Percentiles rank a stretch among this genome's conserved stretches.
These are phyloP conservation scores for Naematelia aurantialba DNA, from an alignment of 768 basidiomycete species.

Conservation along the genomic window DNA sequence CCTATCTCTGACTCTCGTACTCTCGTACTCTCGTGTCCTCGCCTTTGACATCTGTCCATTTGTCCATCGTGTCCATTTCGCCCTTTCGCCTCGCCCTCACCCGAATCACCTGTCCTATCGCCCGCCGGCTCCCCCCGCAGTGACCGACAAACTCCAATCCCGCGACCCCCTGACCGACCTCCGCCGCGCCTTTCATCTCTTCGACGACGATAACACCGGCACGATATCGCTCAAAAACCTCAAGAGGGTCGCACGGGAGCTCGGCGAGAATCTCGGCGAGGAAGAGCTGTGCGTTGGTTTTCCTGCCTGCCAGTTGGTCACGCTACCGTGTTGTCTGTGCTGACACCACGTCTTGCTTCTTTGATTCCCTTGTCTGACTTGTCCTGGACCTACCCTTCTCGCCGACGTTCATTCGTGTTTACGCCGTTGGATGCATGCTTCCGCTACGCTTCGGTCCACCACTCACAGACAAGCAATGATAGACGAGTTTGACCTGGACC, in stretches of 20 bases:
- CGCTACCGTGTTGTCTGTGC: not conserved
- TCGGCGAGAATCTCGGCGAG: conserved; percentile 90
- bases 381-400: too few relatives aligned
- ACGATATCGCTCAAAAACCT: conserved; percentile 89
- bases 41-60: not conserved
- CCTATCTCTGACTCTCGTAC: not conserved
- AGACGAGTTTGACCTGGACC: conserved; percentile 98
- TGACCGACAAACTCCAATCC: conserved; percentile 88
- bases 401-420: too few relatives aligned
- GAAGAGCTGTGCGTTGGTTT: conserved; percentile 78
- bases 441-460: not conserved
- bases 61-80: not conserved
- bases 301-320: not conserved
- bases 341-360: too few relatives aligned
- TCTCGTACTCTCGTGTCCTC: not conserved
- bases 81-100: too few relatives aligned
- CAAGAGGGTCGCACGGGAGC: conserved; percentile 89
- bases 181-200: conserved; percentile 88
- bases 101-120: not conserved
- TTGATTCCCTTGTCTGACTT: too few relatives aligned
- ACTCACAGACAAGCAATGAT: conserved; percentile 92
- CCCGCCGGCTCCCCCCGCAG: conserved; percentile 52
- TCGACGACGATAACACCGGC: conserved; percentile 93
- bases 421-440: too few relatives aligned
- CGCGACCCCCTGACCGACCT: conserved; percentile 97